Evolutionary conservation across 345 rosid species (phyloP).

Genomic region (Eucalyptus grandis): DNA sequence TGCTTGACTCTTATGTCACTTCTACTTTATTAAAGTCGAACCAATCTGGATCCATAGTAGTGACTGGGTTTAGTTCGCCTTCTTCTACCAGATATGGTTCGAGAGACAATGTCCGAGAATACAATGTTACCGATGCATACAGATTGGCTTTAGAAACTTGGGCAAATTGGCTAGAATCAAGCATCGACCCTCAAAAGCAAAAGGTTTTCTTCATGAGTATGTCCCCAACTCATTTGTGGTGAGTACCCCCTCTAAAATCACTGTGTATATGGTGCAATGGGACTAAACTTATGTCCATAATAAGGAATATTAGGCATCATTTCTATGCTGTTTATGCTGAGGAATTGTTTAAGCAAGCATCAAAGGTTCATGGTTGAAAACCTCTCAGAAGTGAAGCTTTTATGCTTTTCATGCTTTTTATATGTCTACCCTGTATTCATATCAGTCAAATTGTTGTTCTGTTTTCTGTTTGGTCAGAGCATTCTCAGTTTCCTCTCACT

Average conservation of each 20-base stretch:
- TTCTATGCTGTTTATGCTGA: not conserved
- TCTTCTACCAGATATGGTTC: constrained; percentile 40
- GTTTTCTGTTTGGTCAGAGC: not conserved
- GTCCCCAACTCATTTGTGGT: constrained; percentile 96
- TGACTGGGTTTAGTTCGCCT: not conserved
- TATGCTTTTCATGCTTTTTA: not conserved
- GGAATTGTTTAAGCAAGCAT: not conserved
- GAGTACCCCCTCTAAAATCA: not conserved
- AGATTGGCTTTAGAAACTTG: constrained; percentile 67
- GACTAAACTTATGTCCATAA: not conserved
- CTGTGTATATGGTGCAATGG: not conserved
- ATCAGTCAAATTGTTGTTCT: not conserved
- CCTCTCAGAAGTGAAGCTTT: not conserved
- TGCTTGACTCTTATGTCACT: not conserved
- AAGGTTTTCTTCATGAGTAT: constrained; percentile 82
- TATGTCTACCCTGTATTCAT: not conserved
- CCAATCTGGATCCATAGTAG: not conserved
- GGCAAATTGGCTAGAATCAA: constrained; percentile 69
- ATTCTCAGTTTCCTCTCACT: not conserved
- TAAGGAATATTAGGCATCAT: not conserved
- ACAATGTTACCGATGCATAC: constrained; percentile 67
- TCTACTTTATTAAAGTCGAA: not conserved
- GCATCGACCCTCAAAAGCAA: constrained; percentile 51
- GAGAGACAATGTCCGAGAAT: constrained; percentile 30
- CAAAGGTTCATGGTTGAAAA: not conserved